Percentiles rank a stretch among this genome's conserved stretches.
Evolutionary conservation across 164 flowering plant genomes (phyloP).

Genomic region (Kingdonia uniflora): DNA sequence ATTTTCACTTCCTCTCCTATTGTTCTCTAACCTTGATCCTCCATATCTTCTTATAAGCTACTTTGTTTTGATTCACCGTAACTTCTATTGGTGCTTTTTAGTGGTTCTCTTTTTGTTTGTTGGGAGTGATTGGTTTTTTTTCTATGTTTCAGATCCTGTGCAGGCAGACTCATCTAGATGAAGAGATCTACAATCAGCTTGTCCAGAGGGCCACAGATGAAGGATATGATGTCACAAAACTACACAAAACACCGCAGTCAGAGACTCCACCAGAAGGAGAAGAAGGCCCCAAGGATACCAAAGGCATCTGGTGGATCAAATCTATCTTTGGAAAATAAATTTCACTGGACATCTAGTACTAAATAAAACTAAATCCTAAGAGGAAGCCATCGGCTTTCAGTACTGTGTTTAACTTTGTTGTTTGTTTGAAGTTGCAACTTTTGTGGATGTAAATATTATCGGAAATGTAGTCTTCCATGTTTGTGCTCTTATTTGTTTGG

Average conservation of each 20-base stretch:
- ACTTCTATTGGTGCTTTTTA: background rate
- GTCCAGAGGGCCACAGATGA: slow-evolving; percentile 58
- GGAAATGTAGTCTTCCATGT: too few relatives aligned
- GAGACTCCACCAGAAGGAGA: slow-evolving; percentile 66
- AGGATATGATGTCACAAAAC: slow-evolving; percentile 83
- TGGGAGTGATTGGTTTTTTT: background rate
- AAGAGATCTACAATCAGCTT: slow-evolving; percentile 58
- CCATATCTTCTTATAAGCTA: too few relatives aligned
- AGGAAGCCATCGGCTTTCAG: too few relatives aligned
- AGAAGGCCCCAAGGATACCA: slow-evolving; percentile 48
- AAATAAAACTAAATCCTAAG: too few relatives aligned
- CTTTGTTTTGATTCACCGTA: background rate
- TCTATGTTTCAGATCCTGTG: slow-evolving; percentile 43
- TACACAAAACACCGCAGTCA: slow-evolving; percentile 73
- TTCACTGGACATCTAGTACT: background rate
- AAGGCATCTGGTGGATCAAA: slow-evolving; percentile 92
- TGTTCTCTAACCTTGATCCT: too few relatives aligned
- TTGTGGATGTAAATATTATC: too few relatives aligned
- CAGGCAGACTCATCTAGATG: slow-evolving; percentile 62
- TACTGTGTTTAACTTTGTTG: too few relatives aligned
- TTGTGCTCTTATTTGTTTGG: too few relatives aligned
- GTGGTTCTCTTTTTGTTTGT: background rate
- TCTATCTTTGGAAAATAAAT: slow-evolving; percentile 61
- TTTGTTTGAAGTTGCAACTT: too few relatives aligned
- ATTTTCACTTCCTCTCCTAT: too few relatives aligned